phyloP scores from a whole-genome alignment of 805 yeast genomes.

The Saturnispora mendoncae region DNA sequence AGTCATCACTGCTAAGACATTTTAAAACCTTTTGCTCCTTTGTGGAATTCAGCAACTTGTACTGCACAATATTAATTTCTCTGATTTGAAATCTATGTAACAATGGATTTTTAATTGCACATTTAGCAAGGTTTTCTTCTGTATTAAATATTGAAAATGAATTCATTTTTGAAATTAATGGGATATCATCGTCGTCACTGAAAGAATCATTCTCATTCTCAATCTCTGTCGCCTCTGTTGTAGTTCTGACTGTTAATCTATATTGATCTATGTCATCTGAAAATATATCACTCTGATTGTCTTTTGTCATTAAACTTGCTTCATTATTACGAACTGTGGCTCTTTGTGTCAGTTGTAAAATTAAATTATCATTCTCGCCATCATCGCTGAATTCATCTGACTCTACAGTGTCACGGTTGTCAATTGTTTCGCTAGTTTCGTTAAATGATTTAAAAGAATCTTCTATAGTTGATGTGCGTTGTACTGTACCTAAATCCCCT shows the following conservation, averaged over 20 bases:
- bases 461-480: background rate
- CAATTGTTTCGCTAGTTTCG: background rate
- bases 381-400: constrained; percentile 9
- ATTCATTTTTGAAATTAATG: constrained; percentile 7
- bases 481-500: background rate
- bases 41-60: constrained; percentile 23
- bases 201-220: constrained; percentile 14
- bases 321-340: background rate
- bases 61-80: constrained; percentile 27
- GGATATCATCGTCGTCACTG: constrained; percentile 24
- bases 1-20: constrained; percentile 35
- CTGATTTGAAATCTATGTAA: constrained; percentile 42
- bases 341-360: constrained; percentile 4
- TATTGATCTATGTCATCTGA: constrained; percentile 27
- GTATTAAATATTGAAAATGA: constrained; percentile 12
- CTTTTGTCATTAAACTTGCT: background rate
- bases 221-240: background rate
- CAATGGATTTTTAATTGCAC: constrained; percentile 38
- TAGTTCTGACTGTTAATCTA: background rate
- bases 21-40: constrained; percentile 46
- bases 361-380: constrained; percentile 1
- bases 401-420: background rate
- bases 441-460: background rate
- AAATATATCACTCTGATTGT: constrained; percentile 16
- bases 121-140: constrained; percentile 26